These are phyloP conservation scores for Pouteria glomerata DNA, from an alignment of 148 eudicot species.

Conservation along the genomic window DNA sequence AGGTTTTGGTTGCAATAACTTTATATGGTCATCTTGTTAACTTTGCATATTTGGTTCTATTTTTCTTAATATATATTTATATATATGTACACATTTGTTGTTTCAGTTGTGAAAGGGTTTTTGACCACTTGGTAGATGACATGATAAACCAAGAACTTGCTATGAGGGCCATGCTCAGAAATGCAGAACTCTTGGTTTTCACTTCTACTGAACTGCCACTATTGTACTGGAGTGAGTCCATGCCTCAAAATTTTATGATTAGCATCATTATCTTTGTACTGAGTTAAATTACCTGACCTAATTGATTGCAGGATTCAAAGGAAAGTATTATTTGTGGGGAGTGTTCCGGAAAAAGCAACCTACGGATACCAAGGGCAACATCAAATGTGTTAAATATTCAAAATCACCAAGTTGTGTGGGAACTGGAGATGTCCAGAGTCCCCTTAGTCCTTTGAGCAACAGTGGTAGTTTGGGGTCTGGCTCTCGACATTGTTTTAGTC, in stretches of 20 bases:
- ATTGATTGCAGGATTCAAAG: conserved; percentile 41
- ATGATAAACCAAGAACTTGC: conserved; percentile 58
- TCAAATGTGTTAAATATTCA: not conserved
- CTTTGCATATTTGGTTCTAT: not conserved
- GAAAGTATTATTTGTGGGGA: conserved; percentile 65
- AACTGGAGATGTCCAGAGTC: conserved; percentile 10
- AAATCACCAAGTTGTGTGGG: not conserved
- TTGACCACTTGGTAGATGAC: conserved; percentile 38
- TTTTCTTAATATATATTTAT: too few species aligned
- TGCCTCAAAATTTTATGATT: not conserved
- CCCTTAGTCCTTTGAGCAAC: conserved; percentile 11
- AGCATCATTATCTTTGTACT: not conserved
- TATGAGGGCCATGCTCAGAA: conserved; percentile 32
- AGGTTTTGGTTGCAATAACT: conserved; percentile 19
- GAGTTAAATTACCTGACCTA: not conserved
- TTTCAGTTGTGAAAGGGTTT: conserved; percentile 29
- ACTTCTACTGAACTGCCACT: conserved; percentile 42
- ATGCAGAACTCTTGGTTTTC: conserved; percentile 57
- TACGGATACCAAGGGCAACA: not conserved
- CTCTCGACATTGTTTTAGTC: not conserved
- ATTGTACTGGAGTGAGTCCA: conserved; percentile 34
- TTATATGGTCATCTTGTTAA: not conserved
- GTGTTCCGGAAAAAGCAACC: conserved; percentile 37
- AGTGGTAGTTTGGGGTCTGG: conserved; percentile 2
- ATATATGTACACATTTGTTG: too few species aligned